Base-by-base conservation (phyloP, 441 rosid genomes). In the Brassica hybrid region DNA sequence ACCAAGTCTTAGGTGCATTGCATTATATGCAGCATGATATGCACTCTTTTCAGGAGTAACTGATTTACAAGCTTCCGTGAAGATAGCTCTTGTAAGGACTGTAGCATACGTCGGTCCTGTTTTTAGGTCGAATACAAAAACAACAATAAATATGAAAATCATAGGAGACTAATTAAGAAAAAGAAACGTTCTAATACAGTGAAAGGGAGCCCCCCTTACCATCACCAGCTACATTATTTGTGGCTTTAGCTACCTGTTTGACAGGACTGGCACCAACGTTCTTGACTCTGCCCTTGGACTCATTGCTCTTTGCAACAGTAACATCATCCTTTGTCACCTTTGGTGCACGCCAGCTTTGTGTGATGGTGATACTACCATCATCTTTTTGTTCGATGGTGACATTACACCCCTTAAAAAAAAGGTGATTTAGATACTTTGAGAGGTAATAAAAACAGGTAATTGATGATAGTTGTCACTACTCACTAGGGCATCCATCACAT, bases 251-350 rank as follows among this genome's bases (percentile, higher is more conserved):
- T 65, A 94, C 98, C 87, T 89, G 97, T 79, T 94, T 94, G 18
- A 94, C 97, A 65, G 92, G 94, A 83, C 96, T 92, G 23, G 97
- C 97, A 72, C 97, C 98, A 21, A 92, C 75, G 67, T 94, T 94
- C 84, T 90, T 90, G 10, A 90, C 88, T 84, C 85, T 88, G 57
- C 88, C 97, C 71, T 89, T 83, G 80, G 90, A 92, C 70, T 91
- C 97, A 69, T 87, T 86, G 81, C 96, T 92, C 79, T 92, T 92
- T 14, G 97, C 96, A 27, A 90, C 94, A 23, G 91, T 92, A 7
- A 86, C 94, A 63, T 92, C 97, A 76, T 92, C 97, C 75, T 92
- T 92, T 7, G 92, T 92, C 41, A 92, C 97, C 74, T 92, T 92
- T 1, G 96, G 96, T 45, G 91, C 88, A 60, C 96, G 96, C 82